These are phyloP conservation scores for Pseudonitzschia pungens DNA, from an alignment of 108 stramenopile species.

Conservation along the genomic window DNA sequence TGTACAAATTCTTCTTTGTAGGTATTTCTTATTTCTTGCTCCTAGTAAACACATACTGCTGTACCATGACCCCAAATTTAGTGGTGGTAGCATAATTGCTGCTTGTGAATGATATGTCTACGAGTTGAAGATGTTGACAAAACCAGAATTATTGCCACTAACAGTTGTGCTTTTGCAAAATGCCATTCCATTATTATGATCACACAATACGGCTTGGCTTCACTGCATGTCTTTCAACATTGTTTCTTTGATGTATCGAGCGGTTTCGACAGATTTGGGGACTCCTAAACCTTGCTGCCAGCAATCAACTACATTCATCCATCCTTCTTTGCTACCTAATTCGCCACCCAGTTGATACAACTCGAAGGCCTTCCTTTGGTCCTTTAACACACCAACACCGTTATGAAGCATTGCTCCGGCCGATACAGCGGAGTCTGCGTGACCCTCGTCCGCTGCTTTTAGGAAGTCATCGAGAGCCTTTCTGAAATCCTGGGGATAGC, in stretches of 20 bases:
- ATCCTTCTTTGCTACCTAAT: slow-evolving; percentile 76
- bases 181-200: too few relatives aligned
- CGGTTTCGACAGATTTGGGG: slow-evolving; percentile 64
- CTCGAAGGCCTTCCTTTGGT: slow-evolving; percentile 70
- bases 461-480: slow-evolving; percentile 64
- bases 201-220: too few relatives aligned
- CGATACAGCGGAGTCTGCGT: slow-evolving; percentile 79
- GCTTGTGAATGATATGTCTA: too few relatives aligned
- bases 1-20: too few relatives aligned
- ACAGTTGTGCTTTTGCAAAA: too few relatives aligned
- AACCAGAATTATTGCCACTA: too few relatives aligned
- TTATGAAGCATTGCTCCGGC: slow-evolving; percentile 76
- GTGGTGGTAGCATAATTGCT: too few relatives aligned
- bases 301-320: slow-evolving; percentile 84
- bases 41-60: too few relatives aligned
- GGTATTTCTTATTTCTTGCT: too few relatives aligned
- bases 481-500: slow-evolving; percentile 47
- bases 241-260: slow-evolving; percentile 75
- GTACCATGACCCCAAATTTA: too few relatives aligned
- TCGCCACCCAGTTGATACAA: slow-evolving; percentile 82
- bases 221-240: slow-evolving; percentile 46
- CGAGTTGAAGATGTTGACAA: too few relatives aligned
- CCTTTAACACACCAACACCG: slow-evolving; percentile 53
- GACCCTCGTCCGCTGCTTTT: slow-evolving; percentile 58
- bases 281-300: slow-evolving; percentile 79